phyloP scores from a whole-genome alignment of 2,329 filamentous ascomycete species.

The Sarocladium strictum region DNA sequence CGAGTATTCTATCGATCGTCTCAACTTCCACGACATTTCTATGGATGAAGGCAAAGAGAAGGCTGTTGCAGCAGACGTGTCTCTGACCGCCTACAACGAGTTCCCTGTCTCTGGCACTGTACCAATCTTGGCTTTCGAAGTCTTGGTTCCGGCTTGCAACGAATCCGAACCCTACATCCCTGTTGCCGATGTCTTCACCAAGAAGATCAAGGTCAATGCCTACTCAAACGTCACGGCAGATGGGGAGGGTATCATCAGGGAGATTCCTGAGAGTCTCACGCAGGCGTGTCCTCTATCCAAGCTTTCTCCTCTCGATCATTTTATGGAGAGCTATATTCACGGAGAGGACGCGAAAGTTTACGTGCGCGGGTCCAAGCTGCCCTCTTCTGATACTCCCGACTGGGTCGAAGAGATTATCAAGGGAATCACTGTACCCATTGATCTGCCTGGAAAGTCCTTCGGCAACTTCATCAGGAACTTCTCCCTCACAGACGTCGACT shows the following conservation, averaged over 20 bases:
- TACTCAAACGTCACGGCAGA: slow-evolving; percentile 61
- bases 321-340: slow-evolving; percentile 76
- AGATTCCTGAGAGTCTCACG: slow-evolving; percentile 69
- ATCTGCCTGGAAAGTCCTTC: slow-evolving; percentile 75
- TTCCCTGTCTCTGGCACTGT: slow-evolving; percentile 73
- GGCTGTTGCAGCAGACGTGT: slow-evolving; percentile 75
- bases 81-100: slow-evolving; percentile 64
- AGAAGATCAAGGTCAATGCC: slow-evolving; percentile 60
- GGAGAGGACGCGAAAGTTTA: slow-evolving; percentile 75
- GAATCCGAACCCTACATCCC: slow-evolving; percentile 66
- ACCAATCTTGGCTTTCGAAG: slow-evolving; percentile 75
- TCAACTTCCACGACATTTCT: slow-evolving; percentile 72
- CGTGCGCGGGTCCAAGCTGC: slow-evolving; percentile 69
- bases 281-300: slow-evolving; percentile 68
- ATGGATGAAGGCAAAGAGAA: slow-evolving; percentile 32
- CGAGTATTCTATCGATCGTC: slow-evolving; percentile 71
- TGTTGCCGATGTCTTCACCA: slow-evolving; percentile 70
- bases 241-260: slow-evolving; percentile 64
- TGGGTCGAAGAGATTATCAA: slow-evolving; percentile 80
- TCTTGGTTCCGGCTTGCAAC: slow-evolving; percentile 78
- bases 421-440: slow-evolving; percentile 76
- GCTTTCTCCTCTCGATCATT: slow-evolving; percentile 76
- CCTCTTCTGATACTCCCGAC: slow-evolving; percentile 61
- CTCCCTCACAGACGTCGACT: slow-evolving; percentile 77
- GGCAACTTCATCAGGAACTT: slow-evolving; percentile 85